Conservation (phyloP, 371 early-diverging fungal species). For the Mortierella sp. region DNA sequence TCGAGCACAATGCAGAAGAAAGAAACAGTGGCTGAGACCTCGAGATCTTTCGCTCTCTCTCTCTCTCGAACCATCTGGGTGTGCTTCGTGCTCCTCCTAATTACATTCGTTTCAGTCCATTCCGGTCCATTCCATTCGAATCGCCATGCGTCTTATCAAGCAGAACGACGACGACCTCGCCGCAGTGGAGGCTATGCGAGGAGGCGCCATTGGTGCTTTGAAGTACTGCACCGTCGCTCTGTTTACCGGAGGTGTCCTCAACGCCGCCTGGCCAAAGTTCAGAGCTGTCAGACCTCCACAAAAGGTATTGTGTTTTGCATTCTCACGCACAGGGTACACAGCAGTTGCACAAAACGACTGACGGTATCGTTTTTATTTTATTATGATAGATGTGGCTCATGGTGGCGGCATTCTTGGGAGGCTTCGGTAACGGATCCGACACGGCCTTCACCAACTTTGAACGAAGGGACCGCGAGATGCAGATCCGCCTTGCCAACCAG, state of each 20-base stretch:
- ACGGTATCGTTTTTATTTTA: background rate
- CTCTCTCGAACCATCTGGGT: too few relatives aligned
- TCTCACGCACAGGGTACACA: background rate
- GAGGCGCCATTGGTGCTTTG: slow-evolving; percentile 49
- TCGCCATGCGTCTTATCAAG: slow-evolving; percentile 53
- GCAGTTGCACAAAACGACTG: too few relatives aligned
- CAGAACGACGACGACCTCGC: slow-evolving; percentile 51
- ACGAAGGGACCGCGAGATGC: slow-evolving; percentile 48
- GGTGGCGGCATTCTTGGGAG: slow-evolving; percentile 54
- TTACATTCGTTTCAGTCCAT: too few relatives aligned
- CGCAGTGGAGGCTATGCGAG: slow-evolving; percentile 54
- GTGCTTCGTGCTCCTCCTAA: too few relatives aligned
- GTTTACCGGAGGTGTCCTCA: slow-evolving; percentile 42
- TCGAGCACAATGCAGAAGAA: too few relatives aligned
- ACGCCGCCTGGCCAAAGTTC: slow-evolving; percentile 50
- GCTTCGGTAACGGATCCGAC: slow-evolving; percentile 56
- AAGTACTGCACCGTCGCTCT: slow-evolving; percentile 55
- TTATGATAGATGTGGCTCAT: slow-evolving; percentile 48
- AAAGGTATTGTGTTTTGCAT: slow-evolving; percentile 27
- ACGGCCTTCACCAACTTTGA: slow-evolving; percentile 57
- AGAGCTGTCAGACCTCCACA: slow-evolving; percentile 49
- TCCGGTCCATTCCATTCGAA: too few relatives aligned
- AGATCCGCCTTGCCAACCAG: slow-evolving; percentile 48
- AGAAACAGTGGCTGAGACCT: too few relatives aligned
- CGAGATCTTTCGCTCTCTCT: too few relatives aligned